Base-by-base conservation (phyloP, 495 filamentous ascomycete species). In the Chaetomium cochliodes region DNA sequence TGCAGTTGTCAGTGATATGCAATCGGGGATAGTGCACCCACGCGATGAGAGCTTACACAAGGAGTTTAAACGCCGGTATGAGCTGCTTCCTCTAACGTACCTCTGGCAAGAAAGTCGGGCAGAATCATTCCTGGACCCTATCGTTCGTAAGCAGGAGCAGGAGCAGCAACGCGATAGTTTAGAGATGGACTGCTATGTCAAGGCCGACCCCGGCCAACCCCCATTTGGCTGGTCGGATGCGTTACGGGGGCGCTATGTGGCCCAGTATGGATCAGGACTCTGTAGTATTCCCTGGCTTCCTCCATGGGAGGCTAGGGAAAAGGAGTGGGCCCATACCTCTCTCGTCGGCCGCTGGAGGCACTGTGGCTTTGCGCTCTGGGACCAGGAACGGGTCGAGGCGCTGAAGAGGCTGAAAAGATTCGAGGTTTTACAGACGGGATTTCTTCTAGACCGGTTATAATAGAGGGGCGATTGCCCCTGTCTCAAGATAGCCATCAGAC, bases 161-260 rank as follows among this genome's bases (percentile, higher is more conserved):
- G 22, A 47, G 44, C 6, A 30, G 28, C 6, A 30, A 6, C 28
- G 28, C 3, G 28, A 30, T 30, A 23, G 56, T 46, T 37, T 60
- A 15, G 0, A 0, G 42, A 49, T 59, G 42, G 33, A 12, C 8
- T 42, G 33, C 42, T 6, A n/a, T 16, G 4, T 1, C 25, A 39
- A 42, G 57, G 57, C 33, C 26, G 26, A 15, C 25, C 16, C 26
- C 42, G 57, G 42, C 42, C 42, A 60, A 37, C 42, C 49, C 1
- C 44, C 57, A 22, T 60, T 49, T 60, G 42, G 57, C 42, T 59
- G 57, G 57, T 59, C 41, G 41, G 57, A 59, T 59, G 41, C 57
- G 57, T 49, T 59, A 23, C 41, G 41, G 23, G 57, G 57, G 57
- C 57, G 15, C 41, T 22, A 59, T 47, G 25, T 49, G 25, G 23